phyloP scores from a whole-genome alignment of 2,329 filamentous ascomycete species.

The Ophiosphaerella narmari region DNA sequence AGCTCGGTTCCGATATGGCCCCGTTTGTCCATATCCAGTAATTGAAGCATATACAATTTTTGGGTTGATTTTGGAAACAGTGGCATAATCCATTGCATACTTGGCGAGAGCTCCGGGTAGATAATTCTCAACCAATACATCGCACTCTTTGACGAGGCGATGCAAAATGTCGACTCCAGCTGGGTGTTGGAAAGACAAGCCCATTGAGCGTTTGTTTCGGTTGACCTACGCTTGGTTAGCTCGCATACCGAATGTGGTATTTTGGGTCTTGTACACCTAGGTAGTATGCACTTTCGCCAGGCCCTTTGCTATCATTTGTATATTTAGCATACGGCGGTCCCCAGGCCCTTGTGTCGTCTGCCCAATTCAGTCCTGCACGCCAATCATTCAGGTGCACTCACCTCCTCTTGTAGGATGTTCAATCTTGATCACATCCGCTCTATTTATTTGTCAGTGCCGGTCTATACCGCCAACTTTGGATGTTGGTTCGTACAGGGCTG shows the following conservation, averaged over 20 bases:
- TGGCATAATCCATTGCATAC: conserved; percentile 87
- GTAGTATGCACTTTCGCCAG: conserved; percentile 95
- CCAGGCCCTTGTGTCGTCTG: conserved; percentile 95
- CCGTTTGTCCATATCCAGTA: conserved; percentile 95
- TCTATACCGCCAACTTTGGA: conserved; percentile 29
- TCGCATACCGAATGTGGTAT: not conserved
- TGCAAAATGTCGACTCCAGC: conserved; percentile 86
- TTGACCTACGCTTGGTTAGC: conserved; percentile 67
- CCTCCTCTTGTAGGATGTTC: conserved; percentile 73
- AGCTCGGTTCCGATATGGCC: conserved; percentile 82
- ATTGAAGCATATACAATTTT: conserved; percentile 91
- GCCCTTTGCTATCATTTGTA: conserved; percentile 62
- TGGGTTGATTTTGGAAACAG: conserved; percentile 80
- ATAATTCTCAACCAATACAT: conserved; percentile 96
- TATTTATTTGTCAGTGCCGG: conserved; percentile 45
- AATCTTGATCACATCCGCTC: conserved; percentile 95
- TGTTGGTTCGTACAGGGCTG: conserved; percentile 40
- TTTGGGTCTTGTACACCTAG: conserved; percentile 66
- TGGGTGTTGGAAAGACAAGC: conserved; percentile 84
- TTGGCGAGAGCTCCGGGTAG: conserved; percentile 87
- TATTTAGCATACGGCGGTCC: conserved; percentile 91
- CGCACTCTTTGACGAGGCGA: conserved; percentile 79
- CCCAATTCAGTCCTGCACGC: conserved; percentile 40
- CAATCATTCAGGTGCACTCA: conserved; percentile 1
- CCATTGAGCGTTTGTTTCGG: conserved; percentile 95